Evolutionary conservation across 129 eudicot genomes (phyloP).

Genomic region (Flaveria ramosissima): DNA sequence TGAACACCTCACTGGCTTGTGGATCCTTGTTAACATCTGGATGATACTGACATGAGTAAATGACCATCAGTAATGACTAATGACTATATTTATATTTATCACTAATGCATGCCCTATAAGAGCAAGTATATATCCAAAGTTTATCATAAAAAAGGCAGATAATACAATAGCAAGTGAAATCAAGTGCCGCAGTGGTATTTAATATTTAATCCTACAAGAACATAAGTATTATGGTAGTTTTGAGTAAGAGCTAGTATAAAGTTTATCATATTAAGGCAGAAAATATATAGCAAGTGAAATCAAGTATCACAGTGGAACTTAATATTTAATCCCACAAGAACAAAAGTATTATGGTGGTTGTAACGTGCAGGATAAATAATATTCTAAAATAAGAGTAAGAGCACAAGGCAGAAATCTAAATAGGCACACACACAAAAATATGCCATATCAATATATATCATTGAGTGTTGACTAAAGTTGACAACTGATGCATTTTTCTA

Average conservation of each 20-base stretch:
- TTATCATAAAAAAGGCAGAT: background rate
- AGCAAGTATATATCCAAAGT: background rate
- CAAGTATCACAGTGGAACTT: background rate
- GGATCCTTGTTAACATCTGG: slow-evolving; percentile 94
- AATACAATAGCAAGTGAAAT: slow-evolving; percentile 4
- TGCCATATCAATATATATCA: background rate
- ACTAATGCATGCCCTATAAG: background rate
- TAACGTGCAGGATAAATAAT: background rate
- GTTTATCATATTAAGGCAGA: background rate
- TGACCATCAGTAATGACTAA: slow-evolving; percentile 31
- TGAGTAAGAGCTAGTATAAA: background rate
- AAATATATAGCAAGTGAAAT: slow-evolving; percentile 12
- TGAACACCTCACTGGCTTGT: slow-evolving; percentile 71
- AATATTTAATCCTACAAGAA: background rate
- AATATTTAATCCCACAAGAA: background rate
- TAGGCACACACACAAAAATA: background rate
- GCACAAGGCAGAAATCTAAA: background rate
- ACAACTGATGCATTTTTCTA: background rate
- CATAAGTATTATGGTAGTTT: background rate
- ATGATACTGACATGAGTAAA: slow-evolving; percentile 64
- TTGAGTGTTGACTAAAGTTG: background rate
- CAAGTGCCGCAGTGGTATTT: background rate
- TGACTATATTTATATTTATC: slow-evolving; percentile 30
- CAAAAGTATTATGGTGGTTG: background rate
- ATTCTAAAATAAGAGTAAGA: background rate